Percentiles rank a stretch among this genome's conserved stretches.
Conservation (phyloP, 768 basidiomycete species). For the Boletus rubroflammeus region DNA sequence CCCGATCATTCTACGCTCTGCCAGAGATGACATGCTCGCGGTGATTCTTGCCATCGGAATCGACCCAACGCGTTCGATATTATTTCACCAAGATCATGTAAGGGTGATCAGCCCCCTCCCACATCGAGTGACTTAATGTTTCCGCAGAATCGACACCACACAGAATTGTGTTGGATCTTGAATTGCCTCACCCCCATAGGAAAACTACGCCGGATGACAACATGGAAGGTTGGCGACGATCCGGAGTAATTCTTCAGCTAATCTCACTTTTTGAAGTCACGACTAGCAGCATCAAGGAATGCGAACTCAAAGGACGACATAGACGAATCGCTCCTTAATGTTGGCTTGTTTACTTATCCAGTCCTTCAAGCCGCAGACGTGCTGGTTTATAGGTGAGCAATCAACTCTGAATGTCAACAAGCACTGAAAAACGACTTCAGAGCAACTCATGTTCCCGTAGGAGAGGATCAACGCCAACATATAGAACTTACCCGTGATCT, state of each 20-base stretch:
- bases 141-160: constrained; percentile 72
- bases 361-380: constrained; percentile 94
- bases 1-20: constrained; percentile 54
- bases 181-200: constrained; percentile 83
- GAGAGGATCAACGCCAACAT: constrained; percentile 95
- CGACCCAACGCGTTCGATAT: constrained; percentile 64
- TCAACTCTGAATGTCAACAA: not conserved
- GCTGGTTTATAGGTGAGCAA: constrained; percentile 69
- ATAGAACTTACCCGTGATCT: constrained; percentile 85
- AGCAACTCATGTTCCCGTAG: constrained; percentile 91
- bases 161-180: constrained; percentile 87
- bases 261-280: constrained; percentile 46
- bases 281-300: constrained; percentile 71
- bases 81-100: constrained; percentile 92
- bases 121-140: not conserved
- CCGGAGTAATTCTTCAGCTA: not conserved
- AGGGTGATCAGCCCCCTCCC: not conserved
- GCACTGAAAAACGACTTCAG: constrained; percentile 34
- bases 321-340: constrained; percentile 77
- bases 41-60: constrained; percentile 82
- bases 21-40: constrained; percentile 77
- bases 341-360: constrained; percentile 89
- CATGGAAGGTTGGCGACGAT: constrained; percentile 74
- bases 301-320: constrained; percentile 72
- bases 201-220: constrained; percentile 85